Evolutionary conservation across 2,329 filamentous ascomycete species (phyloP).

Genomic region (Epicoccum nigrum): DNA sequence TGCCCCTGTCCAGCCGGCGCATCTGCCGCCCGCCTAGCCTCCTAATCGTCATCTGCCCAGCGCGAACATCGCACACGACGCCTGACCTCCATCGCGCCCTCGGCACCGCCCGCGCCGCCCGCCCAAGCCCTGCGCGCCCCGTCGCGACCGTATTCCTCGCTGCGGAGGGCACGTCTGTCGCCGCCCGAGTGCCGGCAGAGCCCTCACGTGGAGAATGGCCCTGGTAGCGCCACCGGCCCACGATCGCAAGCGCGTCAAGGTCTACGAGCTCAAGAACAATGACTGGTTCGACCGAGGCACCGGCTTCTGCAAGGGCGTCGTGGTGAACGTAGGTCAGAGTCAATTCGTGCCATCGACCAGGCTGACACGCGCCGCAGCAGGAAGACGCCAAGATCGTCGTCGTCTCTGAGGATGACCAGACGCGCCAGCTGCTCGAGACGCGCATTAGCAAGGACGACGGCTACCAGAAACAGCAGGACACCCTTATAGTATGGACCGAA

Average conservation of each 20-base stretch:
- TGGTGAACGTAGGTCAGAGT: slow-evolving; percentile 67
- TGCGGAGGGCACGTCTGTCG: slow-evolving; percentile 44
- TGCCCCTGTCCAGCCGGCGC: slow-evolving; percentile 3
- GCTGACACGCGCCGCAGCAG: slow-evolving; percentile 61
- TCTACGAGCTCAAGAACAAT: slow-evolving; percentile 97
- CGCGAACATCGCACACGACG: slow-evolving; percentile 24
- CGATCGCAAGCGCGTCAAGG: slow-evolving; percentile 79
- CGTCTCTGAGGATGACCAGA: slow-evolving; percentile 89
- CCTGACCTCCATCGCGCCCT: slow-evolving; percentile 13
- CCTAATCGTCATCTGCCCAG: slow-evolving; percentile 30
- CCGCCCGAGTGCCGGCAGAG: slow-evolving; percentile 42
- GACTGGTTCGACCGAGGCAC: slow-evolving; percentile 99
- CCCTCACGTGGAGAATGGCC: slow-evolving; percentile 44
- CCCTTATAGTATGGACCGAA: slow-evolving; percentile 97
- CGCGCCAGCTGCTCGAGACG: slow-evolving; percentile 83
- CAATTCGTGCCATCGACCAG: slow-evolving; percentile 11
- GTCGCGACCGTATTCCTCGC: slow-evolving; percentile 38
- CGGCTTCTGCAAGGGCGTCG: slow-evolving; percentile 86
- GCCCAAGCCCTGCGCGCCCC: slow-evolving; percentile 25
- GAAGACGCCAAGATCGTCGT: slow-evolving; percentile 90
- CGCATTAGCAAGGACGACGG: slow-evolving; percentile 91
- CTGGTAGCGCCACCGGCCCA: slow-evolving; percentile 53
- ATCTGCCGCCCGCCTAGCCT: slow-evolving; percentile 23
- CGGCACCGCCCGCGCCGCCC: slow-evolving; percentile 10
- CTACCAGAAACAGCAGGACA: slow-evolving; percentile 99